Conservation (phyloP, 129 eudicot species). For the Pulicaria dysenterica region DNA sequence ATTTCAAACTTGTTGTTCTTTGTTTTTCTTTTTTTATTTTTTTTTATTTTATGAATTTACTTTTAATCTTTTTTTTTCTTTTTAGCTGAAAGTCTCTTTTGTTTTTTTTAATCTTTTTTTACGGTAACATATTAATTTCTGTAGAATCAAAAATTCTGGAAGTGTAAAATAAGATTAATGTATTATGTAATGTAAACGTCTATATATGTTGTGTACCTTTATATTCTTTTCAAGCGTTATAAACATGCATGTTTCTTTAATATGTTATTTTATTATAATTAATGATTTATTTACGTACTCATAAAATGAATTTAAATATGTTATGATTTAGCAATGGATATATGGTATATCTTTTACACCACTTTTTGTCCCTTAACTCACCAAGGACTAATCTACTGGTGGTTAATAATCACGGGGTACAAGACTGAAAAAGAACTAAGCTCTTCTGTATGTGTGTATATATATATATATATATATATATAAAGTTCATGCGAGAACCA, state of each 20-base stretch:
- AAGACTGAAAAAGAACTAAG: too few relatives aligned
- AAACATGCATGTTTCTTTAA: too few relatives aligned
- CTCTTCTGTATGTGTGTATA: too few relatives aligned
- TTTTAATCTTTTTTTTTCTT: neutral
- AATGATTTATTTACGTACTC: too few relatives aligned
- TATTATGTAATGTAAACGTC: constrained; percentile 22
- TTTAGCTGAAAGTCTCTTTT: neutral
- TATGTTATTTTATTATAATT: neutral
- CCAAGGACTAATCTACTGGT: too few relatives aligned
- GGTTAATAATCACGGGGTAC: too few relatives aligned
- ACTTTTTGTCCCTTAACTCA: too few relatives aligned
- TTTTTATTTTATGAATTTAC: neutral
- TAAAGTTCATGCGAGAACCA: too few relatives aligned
- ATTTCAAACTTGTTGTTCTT: neutral
- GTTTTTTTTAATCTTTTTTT: neutral
- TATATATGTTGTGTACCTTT: constrained; percentile 8
- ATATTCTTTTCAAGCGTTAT: neutral
- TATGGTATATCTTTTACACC: too few relatives aligned
- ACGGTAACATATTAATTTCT: neutral
- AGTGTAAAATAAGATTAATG: constrained; percentile 30
- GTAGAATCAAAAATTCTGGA: constrained; percentile 32
- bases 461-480: too few relatives aligned
- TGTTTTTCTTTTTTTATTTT: neutral
- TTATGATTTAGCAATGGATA: too few relatives aligned
- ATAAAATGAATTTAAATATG: too few relatives aligned